Base-by-base conservation (phyloP, 176 grass and related monocot genomes). In the Phoenix dactylifera region DNA sequence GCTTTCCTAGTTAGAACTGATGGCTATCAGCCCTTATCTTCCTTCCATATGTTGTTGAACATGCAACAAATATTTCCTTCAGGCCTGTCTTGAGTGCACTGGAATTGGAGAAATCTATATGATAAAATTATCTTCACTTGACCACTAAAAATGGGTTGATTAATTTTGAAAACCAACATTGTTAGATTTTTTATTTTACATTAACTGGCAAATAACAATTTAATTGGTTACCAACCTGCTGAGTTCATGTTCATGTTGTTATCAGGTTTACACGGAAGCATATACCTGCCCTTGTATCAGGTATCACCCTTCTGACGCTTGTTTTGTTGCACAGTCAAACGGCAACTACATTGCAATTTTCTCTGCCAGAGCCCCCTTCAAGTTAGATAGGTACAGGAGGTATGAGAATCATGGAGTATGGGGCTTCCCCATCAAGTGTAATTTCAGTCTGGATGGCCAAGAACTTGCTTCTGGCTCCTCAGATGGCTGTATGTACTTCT, bases 321-420 rank as follows among this genome's bases (percentile, higher is more conserved):
- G 69, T 23, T 95, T 95, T 79, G 83, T 89, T 53, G 86, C 86
- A 24, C 90, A 95, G 65, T 89, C 90, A 35, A 95, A 95, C 9
- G 90, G 86, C 55, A 95, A 95, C 69, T 95, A 95, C 52, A 82
- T 89, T 26, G 90, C 86, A 0, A 84, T 87, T 58, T 89, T 95
- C 66, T 83, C 77, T 4, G 74, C 86, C 24, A 79, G 63, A 51
- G 51, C 77, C 10, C 90, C 86, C 35, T 89, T 79, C 80, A 95
- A 78, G 78, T 55, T 95, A 26, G 79, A 95, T 53, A 95, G 67
- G 71, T 95, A 79, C 25, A 84, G 57, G 73, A 70, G 90, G 56
- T 95, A 82, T 15, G 80, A 95, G 63, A 82, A 71, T 24, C 86
- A 95, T 72, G 90, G 90, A 22, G 90, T 95, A 4, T 95, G 80